Evolutionary conservation across 2,329 filamentous ascomycete genomes (phyloP), one percentile per base, ranked within the genome.

Genomic region (Microsporum audouinii): DNA sequence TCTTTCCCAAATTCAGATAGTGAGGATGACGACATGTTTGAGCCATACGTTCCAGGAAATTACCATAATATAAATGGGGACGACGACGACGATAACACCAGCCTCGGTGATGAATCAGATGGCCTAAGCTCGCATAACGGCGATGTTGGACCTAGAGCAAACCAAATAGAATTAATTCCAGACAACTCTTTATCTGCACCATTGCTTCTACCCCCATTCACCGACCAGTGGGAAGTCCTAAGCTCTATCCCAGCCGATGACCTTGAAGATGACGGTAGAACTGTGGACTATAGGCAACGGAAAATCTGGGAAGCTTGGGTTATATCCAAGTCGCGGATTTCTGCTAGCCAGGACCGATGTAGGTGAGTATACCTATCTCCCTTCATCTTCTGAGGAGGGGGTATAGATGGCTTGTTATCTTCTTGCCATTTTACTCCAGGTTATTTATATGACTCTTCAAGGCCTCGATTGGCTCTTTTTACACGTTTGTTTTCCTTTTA

Each of bases 301-400:
- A 63, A 66, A 39, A 61, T 74, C 43, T 76, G 74, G 74, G 71
- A 75, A 64, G 69, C 69, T 39, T 75, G 73, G 74, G 71, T 75
- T 27, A 65, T 74, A 51, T 68, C 72, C 27, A 61, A 62, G 53
- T 38, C 65, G 59, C 47, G 49, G 10, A 10, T 53, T n/a, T 23
- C 49, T 53, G 17, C 49, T 33, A 17, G 43, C 36, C 47, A 47
- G 59, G 57, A 27, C 59, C 49, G 31, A 3, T 34, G 4, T n/a
- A 10, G 5, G 29, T 31, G 33, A 31, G 7, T 12, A 4, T n/a
- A 33, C 41, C 55, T 60, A 23, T 23, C 1, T 17, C 43, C 29
- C 12, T 7, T 33, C 43, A 23, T 23, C 10, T 10, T 23, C 10
- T 10, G 14, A 23, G n/a, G 6, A 5, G 14, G 39, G 17, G 3